phyloP scores from a whole-genome alignment of 495 filamentous ascomycete genomes.

The Platismatia glauca region DNA sequence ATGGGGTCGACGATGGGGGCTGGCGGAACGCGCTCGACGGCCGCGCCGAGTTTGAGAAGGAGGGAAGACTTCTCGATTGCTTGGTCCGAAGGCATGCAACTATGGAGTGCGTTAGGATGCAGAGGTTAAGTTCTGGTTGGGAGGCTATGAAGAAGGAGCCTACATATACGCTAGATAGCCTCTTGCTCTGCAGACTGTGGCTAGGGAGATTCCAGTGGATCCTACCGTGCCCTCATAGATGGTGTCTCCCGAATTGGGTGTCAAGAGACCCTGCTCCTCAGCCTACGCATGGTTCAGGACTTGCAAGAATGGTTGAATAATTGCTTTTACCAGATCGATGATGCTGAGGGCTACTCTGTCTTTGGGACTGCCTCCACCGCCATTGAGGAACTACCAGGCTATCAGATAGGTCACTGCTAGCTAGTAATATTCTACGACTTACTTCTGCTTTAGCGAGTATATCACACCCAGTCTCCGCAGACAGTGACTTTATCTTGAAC shows the following conservation, averaged over 20 bases:
- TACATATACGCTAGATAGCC: conserved; percentile 90
- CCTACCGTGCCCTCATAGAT: conserved; percentile 98
- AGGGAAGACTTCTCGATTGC: conserved; percentile 79
- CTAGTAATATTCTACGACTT: conserved; percentile 10
- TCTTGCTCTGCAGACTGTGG: conserved; percentile 73
- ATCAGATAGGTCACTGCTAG: background rate
- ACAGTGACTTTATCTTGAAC: conserved; percentile 77
- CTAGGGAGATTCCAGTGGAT: conserved; percentile 87
- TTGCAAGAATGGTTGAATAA: background rate
- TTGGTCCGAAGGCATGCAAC: conserved; percentile 93
- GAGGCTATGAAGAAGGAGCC: conserved; percentile 14
- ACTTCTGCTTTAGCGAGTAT: conserved; percentile 93
- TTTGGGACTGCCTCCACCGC: conserved; percentile 91
- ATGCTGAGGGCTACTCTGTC: conserved; percentile 89
- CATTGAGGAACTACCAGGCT: conserved; percentile 65
- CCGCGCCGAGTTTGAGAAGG: conserved; percentile 80
- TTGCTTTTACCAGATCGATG: conserved; percentile 53
- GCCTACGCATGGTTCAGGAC: conserved; percentile 39
- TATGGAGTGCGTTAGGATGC: conserved; percentile 22
- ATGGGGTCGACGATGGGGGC: conserved; percentile 83
- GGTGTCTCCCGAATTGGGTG: conserved; percentile 74
- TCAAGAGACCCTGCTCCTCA: conserved; percentile 67
- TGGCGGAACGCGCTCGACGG: conserved; percentile 77
- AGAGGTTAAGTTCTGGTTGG: background rate
- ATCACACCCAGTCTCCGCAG: conserved; percentile 81